Conservation (phyloP, 345 rosid species). For the Lepidium didymum region DNA sequence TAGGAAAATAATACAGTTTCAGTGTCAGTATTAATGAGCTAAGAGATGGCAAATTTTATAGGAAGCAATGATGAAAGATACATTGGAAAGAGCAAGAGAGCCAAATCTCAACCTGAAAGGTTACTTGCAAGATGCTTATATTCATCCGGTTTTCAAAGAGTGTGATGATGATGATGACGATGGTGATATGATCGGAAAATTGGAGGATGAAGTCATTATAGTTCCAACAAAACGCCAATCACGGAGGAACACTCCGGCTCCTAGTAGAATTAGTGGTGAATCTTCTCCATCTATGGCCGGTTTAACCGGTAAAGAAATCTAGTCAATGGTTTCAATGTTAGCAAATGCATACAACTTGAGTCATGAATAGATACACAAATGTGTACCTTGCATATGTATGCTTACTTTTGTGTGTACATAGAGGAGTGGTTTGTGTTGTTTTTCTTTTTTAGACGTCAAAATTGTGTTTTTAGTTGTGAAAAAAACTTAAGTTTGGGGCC, state of each 20-base stretch:
- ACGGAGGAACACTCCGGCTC: conserved; percentile 46
- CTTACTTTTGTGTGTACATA: neutral
- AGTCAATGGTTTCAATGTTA: neutral
- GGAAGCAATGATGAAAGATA: conserved; percentile 98
- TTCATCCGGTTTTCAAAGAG: conserved; percentile 67
- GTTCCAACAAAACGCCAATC: conserved; percentile 73
- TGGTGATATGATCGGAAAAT: neutral
- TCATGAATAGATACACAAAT: neutral
- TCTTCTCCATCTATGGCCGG: conserved; percentile 30
- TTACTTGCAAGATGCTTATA: conserved; percentile 65
- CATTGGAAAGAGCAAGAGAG: conserved; percentile 69
- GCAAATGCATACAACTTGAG: neutral
- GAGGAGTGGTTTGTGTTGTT: neutral
- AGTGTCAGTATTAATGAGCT: neutral
- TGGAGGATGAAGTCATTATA: conserved; percentile 45
- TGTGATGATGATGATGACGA: conserved; percentile 33
- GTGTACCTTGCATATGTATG: neutral
- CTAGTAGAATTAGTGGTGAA: conserved; percentile 40
- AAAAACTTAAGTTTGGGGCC: neutral
- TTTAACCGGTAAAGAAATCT: conserved; percentile 20
- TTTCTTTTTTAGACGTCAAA: neutral
- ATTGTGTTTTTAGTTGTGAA: neutral
- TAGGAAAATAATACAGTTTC: neutral
- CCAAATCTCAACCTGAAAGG: conserved; percentile 65
- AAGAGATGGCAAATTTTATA: conserved; percentile 20